phyloP scores from a whole-genome alignment of 768 basidiomycete genomes.

The Tulasnella sp. region DNA sequence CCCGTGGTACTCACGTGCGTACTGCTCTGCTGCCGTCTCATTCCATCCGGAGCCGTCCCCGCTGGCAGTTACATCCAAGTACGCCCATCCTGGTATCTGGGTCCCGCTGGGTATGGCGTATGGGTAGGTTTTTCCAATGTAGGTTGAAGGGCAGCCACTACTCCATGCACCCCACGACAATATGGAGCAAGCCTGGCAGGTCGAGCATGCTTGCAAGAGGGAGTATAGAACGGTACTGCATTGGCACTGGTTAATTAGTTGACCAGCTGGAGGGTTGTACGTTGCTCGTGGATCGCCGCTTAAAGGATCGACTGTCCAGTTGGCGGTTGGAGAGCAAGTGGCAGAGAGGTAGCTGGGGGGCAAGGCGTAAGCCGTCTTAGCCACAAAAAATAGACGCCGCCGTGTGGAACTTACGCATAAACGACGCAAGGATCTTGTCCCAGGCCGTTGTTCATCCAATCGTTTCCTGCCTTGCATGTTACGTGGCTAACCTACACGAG shows the following conservation, averaged over 20 bases:
- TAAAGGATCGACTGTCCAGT: slow-evolving; percentile 5
- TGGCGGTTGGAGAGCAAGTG: neutral
- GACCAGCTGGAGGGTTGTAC: neutral
- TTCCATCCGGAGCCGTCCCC: slow-evolving; percentile 8
- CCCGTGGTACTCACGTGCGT: slow-evolving; percentile 1
- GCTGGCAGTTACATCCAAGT: neutral
- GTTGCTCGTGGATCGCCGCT: neutral
- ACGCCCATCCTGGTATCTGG: slow-evolving; percentile 5
- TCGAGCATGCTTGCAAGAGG: neutral
- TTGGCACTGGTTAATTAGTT: slow-evolving; percentile 1
- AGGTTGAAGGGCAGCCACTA: neutral
- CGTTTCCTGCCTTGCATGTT: neutral
- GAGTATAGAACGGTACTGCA: slow-evolving; percentile 14
- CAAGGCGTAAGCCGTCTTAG: neutral
- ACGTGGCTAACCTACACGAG: slow-evolving; percentile 3
- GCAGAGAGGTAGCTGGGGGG: slow-evolving; percentile 2
- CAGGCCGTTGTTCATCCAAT: slow-evolving; percentile 14
- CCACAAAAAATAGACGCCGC: neutral
- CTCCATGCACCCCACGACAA: slow-evolving; percentile 6
- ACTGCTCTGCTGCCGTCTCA: slow-evolving; percentile 4
- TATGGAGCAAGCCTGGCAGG: neutral
- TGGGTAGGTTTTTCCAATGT: neutral
- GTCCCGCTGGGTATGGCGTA: neutral
- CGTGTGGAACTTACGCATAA: slow-evolving; percentile 2
- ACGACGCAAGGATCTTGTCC: slow-evolving; percentile 19